Evolutionary conservation across 2,329 filamentous ascomycete genomes (phyloP), one percentile per base, ranked within the genome.

Genomic region (Penicillium sp.): DNA sequence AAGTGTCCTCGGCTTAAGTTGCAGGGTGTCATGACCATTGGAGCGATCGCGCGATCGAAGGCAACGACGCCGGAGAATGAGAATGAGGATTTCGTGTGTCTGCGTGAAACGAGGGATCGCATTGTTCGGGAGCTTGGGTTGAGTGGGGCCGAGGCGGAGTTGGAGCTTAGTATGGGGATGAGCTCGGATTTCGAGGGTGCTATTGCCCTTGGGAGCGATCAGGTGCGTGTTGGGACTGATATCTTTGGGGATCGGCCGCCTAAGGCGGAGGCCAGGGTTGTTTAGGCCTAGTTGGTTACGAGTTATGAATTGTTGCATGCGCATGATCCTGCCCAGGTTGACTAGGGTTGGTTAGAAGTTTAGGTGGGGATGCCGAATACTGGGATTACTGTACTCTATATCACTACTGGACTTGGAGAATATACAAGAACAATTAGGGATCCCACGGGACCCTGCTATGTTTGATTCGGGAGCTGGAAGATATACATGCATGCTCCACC

Each of bases 81-180:
- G 73, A 97, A 97, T 69, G 90, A 95, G 71, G 94, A 99, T 73
- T 97, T 97, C 68, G 70, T 84, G 4, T 69, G 75, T 4, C 71
- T 99, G 66, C 78, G 76, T 45, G 80, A 87, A 64, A 86, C 88
- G 68, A 78, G 89, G 50, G 88, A 95, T 69, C 71, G 82, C 13
- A 84, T 96, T 2, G 82, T 79, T 2, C 66, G 74, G 65, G 86
- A 85, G 60, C 65, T 92, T 46, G 82, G 78, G 0, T 61, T 84
- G 36, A 68, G 76, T 14, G 69, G 58, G 4, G 59, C 57, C 3
- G 67, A 77, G 14, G 73, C 76, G n/a, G 79, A 80, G 54, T 69
- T 96, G 63, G 91, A 96, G 77, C 72, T 97, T 73, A 96, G 92
- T 73, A 99, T 99, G 92, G 92, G 92, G 6, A 99, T 99, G 94